Percentiles rank a stretch among this genome's conserved stretches.
These are phyloP conservation scores for Rhodotorula glutinis DNA, from an alignment of 1,284 basidiomycete species.

Conservation along the genomic window DNA sequence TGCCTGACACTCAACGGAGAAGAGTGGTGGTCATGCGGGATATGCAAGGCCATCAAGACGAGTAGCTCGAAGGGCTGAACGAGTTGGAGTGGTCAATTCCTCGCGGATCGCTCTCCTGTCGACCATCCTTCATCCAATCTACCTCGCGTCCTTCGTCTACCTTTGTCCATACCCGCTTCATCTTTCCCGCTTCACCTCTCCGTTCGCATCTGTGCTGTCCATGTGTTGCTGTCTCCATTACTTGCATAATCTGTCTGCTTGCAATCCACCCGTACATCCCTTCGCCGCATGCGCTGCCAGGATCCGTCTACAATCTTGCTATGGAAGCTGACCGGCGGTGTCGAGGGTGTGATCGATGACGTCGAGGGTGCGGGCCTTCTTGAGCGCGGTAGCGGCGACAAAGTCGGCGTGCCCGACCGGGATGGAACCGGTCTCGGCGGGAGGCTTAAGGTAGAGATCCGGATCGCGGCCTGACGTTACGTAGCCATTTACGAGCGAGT, in stretches of 20 bases:
- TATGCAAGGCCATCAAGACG: constrained; percentile 25
- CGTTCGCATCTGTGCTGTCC: background rate
- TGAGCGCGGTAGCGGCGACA: no score
- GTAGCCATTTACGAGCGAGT: no score
- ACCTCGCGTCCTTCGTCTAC: background rate
- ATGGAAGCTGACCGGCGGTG: no score
- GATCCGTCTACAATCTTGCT: no score
- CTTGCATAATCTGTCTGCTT: background rate
- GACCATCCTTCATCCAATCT: background rate
- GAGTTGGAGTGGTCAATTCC: background rate
- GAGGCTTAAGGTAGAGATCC: no score
- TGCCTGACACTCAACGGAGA: constrained; percentile 26
- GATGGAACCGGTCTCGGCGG: no score
- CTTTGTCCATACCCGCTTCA: background rate
- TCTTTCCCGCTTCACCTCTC: background rate
- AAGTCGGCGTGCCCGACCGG: no score
- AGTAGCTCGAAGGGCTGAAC: constrained; percentile 19
- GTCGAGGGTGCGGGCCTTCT: no score
- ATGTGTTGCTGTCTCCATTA: constrained; percentile 7
- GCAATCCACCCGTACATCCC: no score
- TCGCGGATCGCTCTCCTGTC: background rate
- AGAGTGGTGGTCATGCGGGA: constrained; percentile 26
- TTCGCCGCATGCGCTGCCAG: no score
- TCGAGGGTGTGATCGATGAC: no score
- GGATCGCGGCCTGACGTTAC: no score